phyloP scores from a whole-genome alignment of 345 rosid species.

The Leavenworthia alabamica region DNA sequence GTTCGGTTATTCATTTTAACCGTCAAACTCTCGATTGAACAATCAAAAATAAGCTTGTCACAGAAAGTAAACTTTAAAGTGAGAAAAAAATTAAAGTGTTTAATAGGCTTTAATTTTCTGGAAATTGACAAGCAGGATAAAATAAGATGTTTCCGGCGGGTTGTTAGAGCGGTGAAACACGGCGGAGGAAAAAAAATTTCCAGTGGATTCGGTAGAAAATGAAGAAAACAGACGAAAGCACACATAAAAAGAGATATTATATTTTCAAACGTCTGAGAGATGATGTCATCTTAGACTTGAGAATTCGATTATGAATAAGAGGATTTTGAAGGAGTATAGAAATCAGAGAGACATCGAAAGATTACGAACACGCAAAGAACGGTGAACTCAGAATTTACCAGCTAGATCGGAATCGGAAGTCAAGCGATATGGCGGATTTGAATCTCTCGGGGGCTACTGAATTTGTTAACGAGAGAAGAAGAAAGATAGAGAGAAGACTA shows the following conservation, averaged over 20 bases:
- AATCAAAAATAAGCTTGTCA: neutral
- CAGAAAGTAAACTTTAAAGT: neutral
- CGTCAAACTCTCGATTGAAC: neutral
- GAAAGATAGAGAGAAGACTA: neutral
- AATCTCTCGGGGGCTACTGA: neutral
- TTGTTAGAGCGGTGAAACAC: neutral
- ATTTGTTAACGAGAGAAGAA: neutral
- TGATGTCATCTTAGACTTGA: neutral
- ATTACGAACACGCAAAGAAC: neutral
- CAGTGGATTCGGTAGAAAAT: neutral
- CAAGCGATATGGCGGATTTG: neutral
- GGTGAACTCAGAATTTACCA: neutral
- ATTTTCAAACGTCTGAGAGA: no score
- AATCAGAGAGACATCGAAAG: neutral
- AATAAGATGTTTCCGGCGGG: neutral
- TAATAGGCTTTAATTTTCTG: no score
- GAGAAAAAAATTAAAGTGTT: neutral
- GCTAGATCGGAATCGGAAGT: constrained; percentile 5
- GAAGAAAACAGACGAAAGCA: no score
- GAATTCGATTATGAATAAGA: neutral
- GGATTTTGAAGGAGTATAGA: no score
- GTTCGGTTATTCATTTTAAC: neutral
- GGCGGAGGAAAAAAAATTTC: neutral
- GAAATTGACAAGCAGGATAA: neutral
- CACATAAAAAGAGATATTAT: neutral